Evolutionary conservation across 2,329 filamentous ascomycete genomes (phyloP), one percentile per base, ranked within the genome.

Genomic region (Dactylellina leptospora): DNA sequence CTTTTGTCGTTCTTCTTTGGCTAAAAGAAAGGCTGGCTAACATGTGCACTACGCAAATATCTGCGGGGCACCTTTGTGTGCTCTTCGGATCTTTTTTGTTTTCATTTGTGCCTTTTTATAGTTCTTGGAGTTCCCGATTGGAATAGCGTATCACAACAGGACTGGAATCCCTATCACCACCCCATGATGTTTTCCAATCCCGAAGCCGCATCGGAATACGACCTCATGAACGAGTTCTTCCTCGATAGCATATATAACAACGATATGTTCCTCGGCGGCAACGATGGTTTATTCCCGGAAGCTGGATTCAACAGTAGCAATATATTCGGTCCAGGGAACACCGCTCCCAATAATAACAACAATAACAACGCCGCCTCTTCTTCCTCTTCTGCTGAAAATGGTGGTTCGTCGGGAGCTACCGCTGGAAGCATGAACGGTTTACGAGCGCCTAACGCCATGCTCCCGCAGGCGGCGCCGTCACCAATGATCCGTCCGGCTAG

Each of bases 131-230:
- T 93, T 83, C 91, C 91, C 82, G 90, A 92, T 78, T 93, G 91
- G 89, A 80, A 79, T 75, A 78, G 95, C 91, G 80, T 90, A 96
- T 88, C 92, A 95, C 82, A 91, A 88, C 79, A 92, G 93, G 78
- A 56, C 55, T 74, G 72, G 72, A 77, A 77, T 66, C 76, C 76
- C 48, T 77, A 77, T 71, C 92, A 97, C 81, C 90, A 91, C 69
- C 95, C 91, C 78, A 97, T 95, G 83, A 93, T 96, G 89, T 96
- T 97, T 82, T 90, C 89, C 79, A 87, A 88, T n/a, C 91, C 92
- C 74, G 95, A 99, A 81, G 91, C 97, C 76, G 93, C 90, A 73
- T 95, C 95, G 81, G 95, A 99, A 83, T 97, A 96, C 80, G 96
- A 97, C 79, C 83, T 97, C 55, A 87, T 99, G 78, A 96, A 96